Conservation (phyloP, 352 stramenopile species). For the Phytophthora niederhauseri region DNA sequence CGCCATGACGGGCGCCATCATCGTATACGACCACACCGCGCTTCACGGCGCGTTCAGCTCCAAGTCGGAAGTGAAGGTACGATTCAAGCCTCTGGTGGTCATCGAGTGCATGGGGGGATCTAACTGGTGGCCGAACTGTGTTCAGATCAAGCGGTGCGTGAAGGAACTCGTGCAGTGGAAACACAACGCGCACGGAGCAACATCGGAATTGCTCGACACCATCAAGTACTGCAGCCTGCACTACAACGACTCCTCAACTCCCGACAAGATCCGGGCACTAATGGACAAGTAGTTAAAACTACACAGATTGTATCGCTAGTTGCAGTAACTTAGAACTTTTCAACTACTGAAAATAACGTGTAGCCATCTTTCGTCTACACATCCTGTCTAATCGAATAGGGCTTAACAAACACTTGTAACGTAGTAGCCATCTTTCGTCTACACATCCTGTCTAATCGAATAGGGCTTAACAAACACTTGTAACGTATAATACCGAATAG, state of each 20-base stretch:
- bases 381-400: too few relatives aligned
- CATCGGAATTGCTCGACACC: slow-evolving; percentile 47
- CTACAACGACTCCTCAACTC: slow-evolving; percentile 54
- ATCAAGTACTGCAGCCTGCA: slow-evolving; percentile 65
- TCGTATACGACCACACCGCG: slow-evolving; percentile 63
- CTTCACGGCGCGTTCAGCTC: slow-evolving; percentile 53
- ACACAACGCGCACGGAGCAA: slow-evolving; percentile 32
- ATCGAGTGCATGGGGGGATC: not conserved
- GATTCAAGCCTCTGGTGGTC: not conserved
- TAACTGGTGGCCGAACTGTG: not conserved
- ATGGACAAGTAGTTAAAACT: slow-evolving; percentile 36
- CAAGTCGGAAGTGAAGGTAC: slow-evolving; percentile 64
- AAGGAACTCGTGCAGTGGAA: slow-evolving; percentile 57
- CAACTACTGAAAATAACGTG: too few relatives aligned
- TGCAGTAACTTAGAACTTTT: not conserved
- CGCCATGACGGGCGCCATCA: slow-evolving; percentile 59
- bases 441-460: too few relatives aligned
- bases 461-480: too few relatives aligned
- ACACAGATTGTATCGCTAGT: slow-evolving; percentile 1
- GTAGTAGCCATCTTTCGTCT: too few relatives aligned
- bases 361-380: not conserved
- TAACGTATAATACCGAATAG: too few relatives aligned
- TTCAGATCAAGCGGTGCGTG: slow-evolving; percentile 64
- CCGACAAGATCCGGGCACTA: slow-evolving; percentile 51
- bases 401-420: too few relatives aligned